Percentiles rank a stretch among this genome's conserved stretches.
phyloP scores from a whole-genome alignment of 208 protist species.

The Spironucleus salmonicida region DNA sequence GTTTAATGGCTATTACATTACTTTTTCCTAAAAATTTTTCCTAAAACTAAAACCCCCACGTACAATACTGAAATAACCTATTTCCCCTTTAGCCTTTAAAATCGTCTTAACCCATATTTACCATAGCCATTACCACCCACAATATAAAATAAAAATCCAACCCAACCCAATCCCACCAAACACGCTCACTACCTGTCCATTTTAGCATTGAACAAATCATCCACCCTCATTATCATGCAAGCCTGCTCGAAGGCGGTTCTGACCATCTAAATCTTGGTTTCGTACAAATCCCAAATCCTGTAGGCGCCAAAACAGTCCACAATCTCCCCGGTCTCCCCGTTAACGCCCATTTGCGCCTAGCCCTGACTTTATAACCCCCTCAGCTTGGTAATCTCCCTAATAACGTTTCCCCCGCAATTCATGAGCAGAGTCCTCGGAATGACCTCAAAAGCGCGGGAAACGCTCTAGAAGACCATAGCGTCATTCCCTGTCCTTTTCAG shows the following conservation, averaged over 20 bases:
- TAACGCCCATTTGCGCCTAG: conserved; percentile 7
- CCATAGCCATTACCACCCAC: too few species aligned
- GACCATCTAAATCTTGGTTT: conserved; percentile 88
- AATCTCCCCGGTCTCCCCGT: conserved; percentile 46
- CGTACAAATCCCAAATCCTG: conserved; percentile 89
- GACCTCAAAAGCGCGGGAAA: conserved; percentile 76
- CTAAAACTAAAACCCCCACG: too few species aligned
- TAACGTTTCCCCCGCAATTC: conserved; percentile 95
- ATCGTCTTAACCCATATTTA: too few species aligned
- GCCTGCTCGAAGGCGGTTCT: conserved; percentile 91
- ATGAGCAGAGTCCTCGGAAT: conserved; percentile 88
- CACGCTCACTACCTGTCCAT: not conserved
- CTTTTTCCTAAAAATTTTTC: too few species aligned
- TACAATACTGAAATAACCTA: too few species aligned
- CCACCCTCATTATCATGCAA: conserved; percentile 90
- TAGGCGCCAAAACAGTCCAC: conserved; percentile 73
- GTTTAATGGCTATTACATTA: too few species aligned
- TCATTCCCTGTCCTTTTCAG: conserved; percentile 78
- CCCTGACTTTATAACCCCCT: conserved; percentile 38
- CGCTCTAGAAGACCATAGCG: conserved; percentile 82
- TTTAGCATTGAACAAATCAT: conserved; percentile 88
- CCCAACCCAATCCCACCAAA: too few species aligned
- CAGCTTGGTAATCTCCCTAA: conserved; percentile 88
- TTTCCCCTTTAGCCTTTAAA: too few species aligned
- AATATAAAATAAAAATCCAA: too few species aligned